Evolutionary conservation across 139 green algal species (phyloP).

Genomic region (Ettlia oleoabundans): DNA sequence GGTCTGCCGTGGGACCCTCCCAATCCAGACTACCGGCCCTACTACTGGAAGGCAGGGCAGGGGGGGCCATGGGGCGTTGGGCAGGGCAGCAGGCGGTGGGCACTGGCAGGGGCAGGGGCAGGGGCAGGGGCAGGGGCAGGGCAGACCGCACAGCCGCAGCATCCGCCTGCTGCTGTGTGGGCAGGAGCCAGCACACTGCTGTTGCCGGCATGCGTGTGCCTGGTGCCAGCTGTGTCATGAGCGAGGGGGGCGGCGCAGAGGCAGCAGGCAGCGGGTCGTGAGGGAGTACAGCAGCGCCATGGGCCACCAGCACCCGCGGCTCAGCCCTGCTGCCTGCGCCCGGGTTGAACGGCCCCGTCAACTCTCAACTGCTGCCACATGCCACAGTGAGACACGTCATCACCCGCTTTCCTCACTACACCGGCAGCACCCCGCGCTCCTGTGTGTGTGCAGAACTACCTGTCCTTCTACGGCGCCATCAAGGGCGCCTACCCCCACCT

Average conservation of each 20-base stretch:
- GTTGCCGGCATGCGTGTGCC: no score
- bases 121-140: not conserved
- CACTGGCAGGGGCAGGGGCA: not conserved
- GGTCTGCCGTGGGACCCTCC: not conserved
- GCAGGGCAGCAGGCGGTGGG: not conserved
- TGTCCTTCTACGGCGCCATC: slow-evolving; percentile 57
- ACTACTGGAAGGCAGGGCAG: not conserved
- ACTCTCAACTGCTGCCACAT: no score
- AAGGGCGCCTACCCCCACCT: slow-evolving; percentile 51
- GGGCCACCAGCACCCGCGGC: no score
- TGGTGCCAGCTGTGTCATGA: not conserved
- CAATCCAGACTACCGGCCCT: not conserved
- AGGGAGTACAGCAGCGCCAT: no score
- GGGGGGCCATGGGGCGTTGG: no score
- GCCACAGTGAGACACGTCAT: no score
- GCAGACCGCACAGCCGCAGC: no score
- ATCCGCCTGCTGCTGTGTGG: not conserved
- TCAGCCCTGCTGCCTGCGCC: no score
- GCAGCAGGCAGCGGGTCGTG: no score
- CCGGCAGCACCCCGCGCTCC: not conserved
- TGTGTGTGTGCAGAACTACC: slow-evolving; percentile 48
- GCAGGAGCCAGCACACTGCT: not conserved
- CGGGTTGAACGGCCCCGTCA: no score
- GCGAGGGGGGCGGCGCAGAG: no score
- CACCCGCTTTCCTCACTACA: not conserved